Base-by-base conservation (phyloP, 371 early-diverging fungal species). In the Mucor piriformis region DNA sequence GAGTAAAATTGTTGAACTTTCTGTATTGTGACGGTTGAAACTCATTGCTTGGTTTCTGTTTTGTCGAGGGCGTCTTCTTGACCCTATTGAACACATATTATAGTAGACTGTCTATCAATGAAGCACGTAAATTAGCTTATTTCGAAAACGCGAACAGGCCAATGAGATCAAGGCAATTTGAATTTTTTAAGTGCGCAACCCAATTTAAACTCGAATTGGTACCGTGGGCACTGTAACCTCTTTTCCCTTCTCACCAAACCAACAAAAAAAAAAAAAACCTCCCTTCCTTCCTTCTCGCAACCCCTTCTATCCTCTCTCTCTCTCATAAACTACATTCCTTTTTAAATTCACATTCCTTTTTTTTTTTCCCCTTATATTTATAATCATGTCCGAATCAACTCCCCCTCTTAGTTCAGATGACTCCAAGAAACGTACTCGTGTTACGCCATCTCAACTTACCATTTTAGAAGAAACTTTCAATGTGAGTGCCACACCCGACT, bases 391-490 rank as follows among this genome's bases (percentile, higher is more conserved):
- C 35, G 51, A 53, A n/a, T 43, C 50, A 21, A 56, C 61, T 13
- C 38, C 66, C 20, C 51, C 54, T 44, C 40, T 50, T 44, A 23
- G 27, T 21, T 23, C 53, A 49, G 69, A 69, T 42, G 69, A 63
- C 21, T 53, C 73, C 16, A 78, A 75, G 49, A 89, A 90, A 76
- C 83, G 89, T 54, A 89, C 89, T 59, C 83, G 89, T 62, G 88
- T 89, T 21, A 88, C 88, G 21, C 86, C 85, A 5, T 83, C 88
- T 43, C 91, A 92, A 69, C 77, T 91, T 16, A 74, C 83, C 6
- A 81, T 89, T 25, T 77, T 92, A 29, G 90, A 90, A 79, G 85
- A 88, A 59, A 87, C 88, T 5, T 92, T 91, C 61, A 67, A 77
- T 67, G 72, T 81, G 20, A 85, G 86, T 67, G 77, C 85, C 50